Evolutionary conservation across 176 grass and related monocot species (phyloP).

Genomic region (Avena sativa): DNA sequence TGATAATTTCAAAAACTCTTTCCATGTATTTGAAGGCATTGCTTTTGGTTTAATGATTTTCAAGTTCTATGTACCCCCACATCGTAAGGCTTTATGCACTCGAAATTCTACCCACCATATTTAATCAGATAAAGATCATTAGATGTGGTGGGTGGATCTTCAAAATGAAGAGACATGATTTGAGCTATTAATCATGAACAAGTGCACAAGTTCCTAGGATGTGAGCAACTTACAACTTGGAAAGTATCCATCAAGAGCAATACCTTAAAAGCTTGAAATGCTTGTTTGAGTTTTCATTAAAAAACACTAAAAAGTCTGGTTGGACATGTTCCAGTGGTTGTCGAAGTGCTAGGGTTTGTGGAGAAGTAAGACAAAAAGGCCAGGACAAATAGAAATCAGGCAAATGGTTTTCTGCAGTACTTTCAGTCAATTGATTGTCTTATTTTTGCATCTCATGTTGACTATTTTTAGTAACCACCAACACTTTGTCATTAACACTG

Average conservation of each 20-base stretch:
- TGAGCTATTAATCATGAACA: neutral
- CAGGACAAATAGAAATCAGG: neutral
- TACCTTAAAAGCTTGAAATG: neutral
- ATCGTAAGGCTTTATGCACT: too few species aligned
- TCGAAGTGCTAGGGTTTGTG: neutral
- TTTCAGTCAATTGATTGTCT: neutral
- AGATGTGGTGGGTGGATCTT: neutral
- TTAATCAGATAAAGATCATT: neutral
- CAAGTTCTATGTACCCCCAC: neutral
- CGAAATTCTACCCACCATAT: too few species aligned
- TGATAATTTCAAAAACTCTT: neutral
- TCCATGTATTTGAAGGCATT: neutral
- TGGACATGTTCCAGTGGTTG: neutral
- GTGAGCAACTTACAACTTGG: neutral
- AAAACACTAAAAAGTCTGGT: neutral
- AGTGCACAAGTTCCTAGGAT: neutral
- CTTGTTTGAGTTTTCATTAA: neutral
- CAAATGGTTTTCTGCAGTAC: neutral
- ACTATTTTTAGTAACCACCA: neutral
- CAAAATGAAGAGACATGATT: neutral
- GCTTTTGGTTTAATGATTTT: neutral
- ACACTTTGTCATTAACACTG: neutral
- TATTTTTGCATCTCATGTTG: neutral
- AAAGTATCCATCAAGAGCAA: neutral
- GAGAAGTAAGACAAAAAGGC: neutral